Evolutionary conservation across 495 filamentous ascomycete genomes (phyloP).

Genomic region (Penicillium nucicola): DNA sequence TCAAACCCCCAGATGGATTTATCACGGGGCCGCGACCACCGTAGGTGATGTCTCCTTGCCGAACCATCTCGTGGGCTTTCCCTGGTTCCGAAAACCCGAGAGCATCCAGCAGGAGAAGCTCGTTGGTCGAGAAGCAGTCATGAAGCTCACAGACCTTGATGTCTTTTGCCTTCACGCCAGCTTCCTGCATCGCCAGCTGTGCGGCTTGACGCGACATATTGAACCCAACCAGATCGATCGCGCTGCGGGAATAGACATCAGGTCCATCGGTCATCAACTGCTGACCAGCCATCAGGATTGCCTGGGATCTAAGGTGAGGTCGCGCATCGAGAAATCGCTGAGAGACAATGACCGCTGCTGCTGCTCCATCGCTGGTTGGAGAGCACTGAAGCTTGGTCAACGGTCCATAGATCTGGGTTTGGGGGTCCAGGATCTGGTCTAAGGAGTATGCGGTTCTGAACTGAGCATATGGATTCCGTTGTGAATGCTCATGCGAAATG

Average conservation of each 20-base stretch:
- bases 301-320: slow-evolving; percentile 73
- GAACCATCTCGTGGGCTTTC: slow-evolving; percentile 87
- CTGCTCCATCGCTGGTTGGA: slow-evolving; percentile 87
- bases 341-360: slow-evolving; percentile 83
- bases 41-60: slow-evolving; percentile 86
- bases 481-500: slow-evolving; percentile 75
- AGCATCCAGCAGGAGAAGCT: slow-evolving; percentile 80
- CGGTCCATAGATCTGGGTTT: slow-evolving; percentile 71
- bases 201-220: slow-evolving; percentile 75
- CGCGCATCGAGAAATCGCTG: slow-evolving; percentile 77
- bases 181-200: slow-evolving; percentile 66
- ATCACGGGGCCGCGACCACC: slow-evolving; percentile 72
- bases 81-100: slow-evolving; percentile 72
- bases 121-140: slow-evolving; percentile 93
- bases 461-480: slow-evolving; percentile 86
- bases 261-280: slow-evolving; percentile 77
- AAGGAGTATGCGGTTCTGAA: slow-evolving; percentile 85
- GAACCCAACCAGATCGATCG: slow-evolving; percentile 84
- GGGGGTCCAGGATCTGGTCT: slow-evolving; percentile 70
- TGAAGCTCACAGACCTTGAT: slow-evolving; percentile 86
- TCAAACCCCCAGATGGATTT: slow-evolving; percentile 88
- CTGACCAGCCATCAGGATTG: slow-evolving; percentile 83
- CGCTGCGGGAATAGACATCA: slow-evolving; percentile 64
- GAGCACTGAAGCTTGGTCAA: slow-evolving; percentile 75
- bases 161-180: slow-evolving; percentile 60